Base-by-base conservation (phyloP, 2,329 filamentous ascomycete species). In the Metarhizium brunneum region DNA sequence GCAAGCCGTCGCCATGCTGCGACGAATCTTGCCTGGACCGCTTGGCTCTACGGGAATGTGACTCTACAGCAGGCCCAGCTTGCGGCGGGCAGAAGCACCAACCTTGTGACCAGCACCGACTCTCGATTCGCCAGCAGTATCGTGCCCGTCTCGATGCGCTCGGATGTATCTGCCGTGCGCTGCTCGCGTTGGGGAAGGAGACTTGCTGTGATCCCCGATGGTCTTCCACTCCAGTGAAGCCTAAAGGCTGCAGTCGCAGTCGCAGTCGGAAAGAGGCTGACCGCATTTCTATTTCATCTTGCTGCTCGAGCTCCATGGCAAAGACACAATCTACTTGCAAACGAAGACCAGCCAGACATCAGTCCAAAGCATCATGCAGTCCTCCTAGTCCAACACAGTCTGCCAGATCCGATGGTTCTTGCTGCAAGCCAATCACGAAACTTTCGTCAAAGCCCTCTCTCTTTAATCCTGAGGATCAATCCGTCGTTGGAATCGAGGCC, bases 121-220 rank as follows among this genome's bases (percentile, higher is more conserved):
- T 61, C 11, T 68, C 67, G 6, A 64, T 69, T 2, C 69, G 65
- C 32, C 64, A 70, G 29, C 68, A 63, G 16, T 81, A 80, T 54
- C 69, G 67, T 1, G 68, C 69, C 2, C 75, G 61, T 14, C 71
- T 82, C 2, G 64, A 73, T 48, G 73, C 77, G 4, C 64, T 82
- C 1, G 78, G 78, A 3, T 82, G 79, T 62, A 76, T 82, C 58
- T 82, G 79, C 56, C 73, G 78, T 18, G 72, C 76, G 20, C 71
- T 82, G 16, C 57, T 81, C 32, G 73, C 77, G 8, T 68, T 80
- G 18, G 78, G 78, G 0, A 70, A 78, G 55, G 76, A 81, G 58
- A 71, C 77, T 0, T 81, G 79, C 67, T 82, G 79, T 54, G 61
- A 64, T 25, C 61, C 63, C 25, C 63, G 57, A 14, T 58, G 65